These are phyloP conservation scores for Aureobasidium sp. DNA, from an alignment of 2,329 filamentous ascomycete species.

Conservation along the genomic window DNA sequence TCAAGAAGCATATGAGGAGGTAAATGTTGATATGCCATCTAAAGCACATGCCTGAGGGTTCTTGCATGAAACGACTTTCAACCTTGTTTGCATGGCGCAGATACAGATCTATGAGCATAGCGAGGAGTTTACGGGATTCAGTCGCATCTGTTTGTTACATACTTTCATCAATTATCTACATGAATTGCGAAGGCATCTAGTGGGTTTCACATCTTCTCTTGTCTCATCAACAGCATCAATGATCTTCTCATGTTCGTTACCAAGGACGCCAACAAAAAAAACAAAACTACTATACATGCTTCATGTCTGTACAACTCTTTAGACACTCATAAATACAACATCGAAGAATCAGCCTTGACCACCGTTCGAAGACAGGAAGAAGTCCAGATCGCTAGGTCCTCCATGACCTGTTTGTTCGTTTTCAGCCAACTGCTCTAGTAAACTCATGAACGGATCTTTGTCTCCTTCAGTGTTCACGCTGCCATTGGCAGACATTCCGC, in stretches of 20 bases:
- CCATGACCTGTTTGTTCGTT: conserved; percentile 61
- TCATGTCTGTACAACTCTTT: neutral
- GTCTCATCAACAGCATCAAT: neutral
- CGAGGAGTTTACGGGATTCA: too few species aligned
- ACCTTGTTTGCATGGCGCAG: too few species aligned
- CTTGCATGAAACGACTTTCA: too few species aligned
- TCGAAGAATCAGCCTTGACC: neutral
- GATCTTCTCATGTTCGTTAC: neutral
- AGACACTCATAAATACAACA: too few species aligned
- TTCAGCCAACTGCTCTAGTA: conserved; percentile 76
- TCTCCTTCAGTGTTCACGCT: conserved; percentile 45
- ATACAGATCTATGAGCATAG: too few species aligned
- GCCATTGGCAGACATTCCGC: conserved; percentile 35
- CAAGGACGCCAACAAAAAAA: neutral
- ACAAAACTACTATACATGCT: neutral
- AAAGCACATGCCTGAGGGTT: neutral
- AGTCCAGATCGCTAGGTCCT: conserved; percentile 68
- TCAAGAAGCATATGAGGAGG: neutral
- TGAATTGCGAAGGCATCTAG: too few species aligned
- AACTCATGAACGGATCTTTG: conserved; percentile 72
- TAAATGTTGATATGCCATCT: neutral
- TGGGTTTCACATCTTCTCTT: too few species aligned
- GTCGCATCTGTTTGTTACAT: too few species aligned
- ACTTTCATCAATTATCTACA: too few species aligned
- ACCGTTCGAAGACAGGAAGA: conserved; percentile 50